These are phyloP conservation scores for Xylaria grammica DNA, from an alignment of 495 filamentous ascomycete genomes.

Conservation along the genomic window DNA sequence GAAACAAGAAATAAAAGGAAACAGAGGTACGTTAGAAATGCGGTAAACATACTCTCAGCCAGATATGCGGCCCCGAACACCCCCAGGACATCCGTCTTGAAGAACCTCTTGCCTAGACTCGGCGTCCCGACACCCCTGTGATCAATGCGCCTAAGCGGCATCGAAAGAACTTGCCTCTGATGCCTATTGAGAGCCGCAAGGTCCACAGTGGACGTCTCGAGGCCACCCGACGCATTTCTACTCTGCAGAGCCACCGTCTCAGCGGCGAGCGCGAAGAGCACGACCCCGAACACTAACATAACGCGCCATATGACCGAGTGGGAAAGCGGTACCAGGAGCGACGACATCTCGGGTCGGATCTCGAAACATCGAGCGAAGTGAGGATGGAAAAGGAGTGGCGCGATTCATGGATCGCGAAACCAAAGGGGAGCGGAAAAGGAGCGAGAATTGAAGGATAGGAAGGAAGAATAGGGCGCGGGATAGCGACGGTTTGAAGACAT, in stretches of 20 bases:
- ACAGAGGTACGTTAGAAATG: neutral
- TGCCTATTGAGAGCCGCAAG: slow-evolving; percentile 17
- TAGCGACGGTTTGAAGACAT: neutral
- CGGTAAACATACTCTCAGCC: slow-evolving; percentile 31
- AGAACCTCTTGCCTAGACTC: slow-evolving; percentile 31
- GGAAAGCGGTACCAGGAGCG: slow-evolving; percentile 4
- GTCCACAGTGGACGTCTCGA: neutral
- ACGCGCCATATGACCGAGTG: slow-evolving; percentile 3
- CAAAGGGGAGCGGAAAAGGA: neutral
- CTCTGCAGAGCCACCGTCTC: neutral
- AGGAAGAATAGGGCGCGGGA: neutral
- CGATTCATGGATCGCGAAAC: neutral
- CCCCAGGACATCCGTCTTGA: slow-evolving; percentile 32
- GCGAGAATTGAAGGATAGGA: slow-evolving; percentile 6
- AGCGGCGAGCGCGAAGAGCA: neutral
- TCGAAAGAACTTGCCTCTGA: slow-evolving; percentile 23
- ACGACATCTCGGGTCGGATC: neutral
- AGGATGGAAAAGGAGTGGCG: neutral
- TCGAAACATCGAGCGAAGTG: neutral
- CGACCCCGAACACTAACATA: neutral
- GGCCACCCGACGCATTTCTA: neutral
- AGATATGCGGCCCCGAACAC: slow-evolving; percentile 38
- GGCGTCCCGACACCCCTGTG: slow-evolving; percentile 32
- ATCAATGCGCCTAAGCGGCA: slow-evolving; percentile 30
- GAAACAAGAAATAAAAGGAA: neutral